A percentile compares a stretch with the other conserved stretches of the same genome.
These are phyloP conservation scores for Corinectria fuckeliana DNA, from an alignment of 2,329 filamentous ascomycete genomes.

Conservation along the genomic window DNA sequence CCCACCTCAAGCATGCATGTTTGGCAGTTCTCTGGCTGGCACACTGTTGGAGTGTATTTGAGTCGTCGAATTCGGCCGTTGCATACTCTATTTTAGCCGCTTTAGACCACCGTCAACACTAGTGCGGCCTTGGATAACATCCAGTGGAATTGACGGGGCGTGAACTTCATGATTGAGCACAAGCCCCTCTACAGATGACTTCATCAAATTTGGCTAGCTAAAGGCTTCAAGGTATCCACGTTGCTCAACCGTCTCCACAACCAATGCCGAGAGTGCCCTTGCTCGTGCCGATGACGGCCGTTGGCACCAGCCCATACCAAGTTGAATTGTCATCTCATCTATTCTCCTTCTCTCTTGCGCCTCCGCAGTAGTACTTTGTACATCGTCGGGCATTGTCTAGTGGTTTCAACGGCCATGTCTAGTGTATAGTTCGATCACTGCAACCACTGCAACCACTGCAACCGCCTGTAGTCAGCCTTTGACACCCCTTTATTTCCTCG, in stretches of 20 bases:
- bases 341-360: background rate
- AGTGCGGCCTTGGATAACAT: background rate
- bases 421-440: background rate
- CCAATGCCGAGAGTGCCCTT: conserved; percentile 6
- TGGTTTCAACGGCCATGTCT: background rate
- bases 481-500: background rate
- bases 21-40: background rate
- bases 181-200: background rate
- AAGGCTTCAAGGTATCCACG: background rate
- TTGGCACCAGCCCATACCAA: conserved; percentile 22
- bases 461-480: background rate
- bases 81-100: background rate
- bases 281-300: conserved; percentile 25
- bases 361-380: background rate
- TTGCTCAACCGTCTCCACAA: background rate
- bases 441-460: background rate
- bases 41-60: no score
- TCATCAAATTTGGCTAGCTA: background rate
- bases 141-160: background rate
- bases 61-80: background rate
- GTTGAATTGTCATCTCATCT: background rate
- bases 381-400: background rate
- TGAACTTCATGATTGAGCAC: background rate
- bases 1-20: background rate
- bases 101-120: background rate